phyloP scores from a whole-genome alignment of 2,329 filamentous ascomycete genomes.

The Lasiodiplodia hormozganensis region DNA sequence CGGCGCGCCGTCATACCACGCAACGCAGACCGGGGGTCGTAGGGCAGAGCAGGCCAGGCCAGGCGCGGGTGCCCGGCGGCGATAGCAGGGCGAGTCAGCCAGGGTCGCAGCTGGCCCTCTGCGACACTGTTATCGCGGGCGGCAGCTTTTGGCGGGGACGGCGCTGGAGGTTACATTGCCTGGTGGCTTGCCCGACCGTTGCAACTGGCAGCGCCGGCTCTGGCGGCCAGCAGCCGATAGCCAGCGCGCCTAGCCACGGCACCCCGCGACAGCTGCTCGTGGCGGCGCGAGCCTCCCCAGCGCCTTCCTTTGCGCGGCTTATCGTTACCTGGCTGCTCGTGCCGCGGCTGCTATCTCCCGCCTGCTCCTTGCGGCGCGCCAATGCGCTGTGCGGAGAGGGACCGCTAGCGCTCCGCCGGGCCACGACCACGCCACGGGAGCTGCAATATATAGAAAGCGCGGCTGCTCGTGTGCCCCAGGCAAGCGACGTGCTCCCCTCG shows the following conservation, averaged over 20 bases:
- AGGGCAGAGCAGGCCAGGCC: neutral
- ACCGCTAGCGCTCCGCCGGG: slow-evolving; percentile 13
- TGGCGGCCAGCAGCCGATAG: slow-evolving; percentile 9
- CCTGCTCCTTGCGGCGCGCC: slow-evolving; percentile 20
- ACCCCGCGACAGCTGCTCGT: neutral
- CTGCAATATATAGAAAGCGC: slow-evolving; percentile 24
- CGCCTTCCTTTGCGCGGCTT: neutral
- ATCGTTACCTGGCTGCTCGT: neutral
- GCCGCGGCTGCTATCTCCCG: slow-evolving; percentile 17
- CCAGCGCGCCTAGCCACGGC: neutral
- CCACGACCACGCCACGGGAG: slow-evolving; percentile 25
- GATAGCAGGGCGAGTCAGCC: slow-evolving; percentile 19
- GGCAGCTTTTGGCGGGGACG: slow-evolving; percentile 5
- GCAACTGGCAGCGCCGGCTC: slow-evolving; percentile 20
- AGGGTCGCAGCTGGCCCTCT: slow-evolving; percentile 21
- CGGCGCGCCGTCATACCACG: slow-evolving; percentile 18
- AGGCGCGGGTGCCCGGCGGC: neutral
- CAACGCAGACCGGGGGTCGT: slow-evolving; percentile 17
- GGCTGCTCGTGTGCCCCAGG: slow-evolving; percentile 18
- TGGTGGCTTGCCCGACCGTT: slow-evolving; percentile 28
- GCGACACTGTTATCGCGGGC: slow-evolving; percentile 26
- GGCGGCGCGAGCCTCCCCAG: neutral
- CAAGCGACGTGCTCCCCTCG: neutral
- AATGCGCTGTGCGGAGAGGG: slow-evolving; percentile 16
- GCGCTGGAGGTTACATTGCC: slow-evolving; percentile 29